Percentiles rank a stretch among this genome's conserved stretches.
Conservation (phyloP, 805 yeast species). For the Barnettozyma californica region DNA sequence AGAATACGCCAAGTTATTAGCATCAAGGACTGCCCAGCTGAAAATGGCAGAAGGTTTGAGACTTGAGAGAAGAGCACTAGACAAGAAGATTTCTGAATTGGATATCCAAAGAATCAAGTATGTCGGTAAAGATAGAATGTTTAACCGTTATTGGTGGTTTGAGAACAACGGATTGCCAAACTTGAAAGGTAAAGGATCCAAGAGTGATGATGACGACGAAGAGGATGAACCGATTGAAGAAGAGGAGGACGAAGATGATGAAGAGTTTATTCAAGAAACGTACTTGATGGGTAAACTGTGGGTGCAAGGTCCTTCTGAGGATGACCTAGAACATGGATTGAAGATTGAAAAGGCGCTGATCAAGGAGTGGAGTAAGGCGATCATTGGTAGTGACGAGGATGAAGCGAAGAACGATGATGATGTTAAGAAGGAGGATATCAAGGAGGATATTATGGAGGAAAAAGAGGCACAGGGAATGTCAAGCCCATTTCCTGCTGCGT, state of each 20-base stretch:
- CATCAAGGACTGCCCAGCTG: conserved; percentile 36
- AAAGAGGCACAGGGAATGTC: conserved; percentile 8
- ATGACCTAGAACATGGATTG: conserved; percentile 34
- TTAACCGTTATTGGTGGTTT: conserved; percentile 93
- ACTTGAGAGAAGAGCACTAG: conserved; percentile 46
- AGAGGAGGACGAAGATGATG: conserved; percentile 40
- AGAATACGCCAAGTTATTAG: conserved; percentile 39
- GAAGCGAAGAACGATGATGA: conserved; percentile 13
- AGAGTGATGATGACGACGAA: conserved; percentile 22
- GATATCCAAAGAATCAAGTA: conserved; percentile 74
- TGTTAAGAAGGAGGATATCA: conserved; percentile 1
- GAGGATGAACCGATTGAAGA: conserved; percentile 36
- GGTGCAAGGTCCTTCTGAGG: conserved; percentile 81
- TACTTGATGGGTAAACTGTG: conserved; percentile 81
- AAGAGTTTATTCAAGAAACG: conserved; percentile 44
- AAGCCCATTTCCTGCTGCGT: conserved; percentile 14
- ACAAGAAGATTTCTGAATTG: conserved; percentile 55
- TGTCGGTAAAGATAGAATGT: conserved; percentile 79
- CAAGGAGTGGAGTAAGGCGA: conserved; percentile 24
- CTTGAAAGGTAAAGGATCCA: conserved; percentile 30
- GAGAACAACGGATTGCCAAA: conserved; percentile 78
- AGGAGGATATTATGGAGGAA: too few relatives aligned
- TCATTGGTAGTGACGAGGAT: conserved; percentile 21
- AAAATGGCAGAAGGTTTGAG: conserved; percentile 40
- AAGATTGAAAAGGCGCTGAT: conserved; percentile 25